Evolutionary conservation across 2,329 filamentous ascomycete genomes (phyloP).

Genomic region (Talaromyces islandicus): DNA sequence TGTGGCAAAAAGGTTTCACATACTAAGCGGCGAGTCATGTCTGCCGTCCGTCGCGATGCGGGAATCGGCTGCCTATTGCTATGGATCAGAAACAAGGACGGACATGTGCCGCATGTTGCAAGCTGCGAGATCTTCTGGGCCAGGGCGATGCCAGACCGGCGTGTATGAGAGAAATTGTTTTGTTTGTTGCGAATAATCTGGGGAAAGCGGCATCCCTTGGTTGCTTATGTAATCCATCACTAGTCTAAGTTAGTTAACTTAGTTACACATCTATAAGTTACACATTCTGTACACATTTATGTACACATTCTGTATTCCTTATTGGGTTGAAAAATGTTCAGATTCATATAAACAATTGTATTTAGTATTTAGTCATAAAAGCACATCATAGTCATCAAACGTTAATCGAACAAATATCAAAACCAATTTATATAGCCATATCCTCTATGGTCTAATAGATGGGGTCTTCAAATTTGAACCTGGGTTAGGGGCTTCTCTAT

Average conservation of each 20-base stretch:
- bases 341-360: too few relatives aligned
- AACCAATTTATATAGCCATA: background rate
- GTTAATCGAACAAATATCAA: background rate
- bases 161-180: background rate
- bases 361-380: background rate
- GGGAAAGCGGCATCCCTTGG: background rate
- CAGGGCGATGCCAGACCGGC: background rate
- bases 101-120: conserved; percentile 10
- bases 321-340: too few relatives aligned
- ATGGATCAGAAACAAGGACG: background rate
- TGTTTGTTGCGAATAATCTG: background rate
- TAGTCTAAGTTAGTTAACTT: too few relatives aligned
- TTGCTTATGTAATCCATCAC: background rate
- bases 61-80: conserved; percentile 7
- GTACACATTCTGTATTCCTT: too few relatives aligned
- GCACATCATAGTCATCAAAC: background rate
- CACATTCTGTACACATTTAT: too few relatives aligned
- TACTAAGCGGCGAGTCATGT: conserved; percentile 40
- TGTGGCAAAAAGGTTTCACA: conserved; percentile 8
- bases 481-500: background rate
- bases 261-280: too few relatives aligned
- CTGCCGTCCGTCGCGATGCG: background rate
- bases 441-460: background rate
- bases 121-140: background rate
- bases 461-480: background rate